phyloP scores from a whole-genome alignment of 768 basidiomycete species.

The Pulveroboletus sp. region DNA sequence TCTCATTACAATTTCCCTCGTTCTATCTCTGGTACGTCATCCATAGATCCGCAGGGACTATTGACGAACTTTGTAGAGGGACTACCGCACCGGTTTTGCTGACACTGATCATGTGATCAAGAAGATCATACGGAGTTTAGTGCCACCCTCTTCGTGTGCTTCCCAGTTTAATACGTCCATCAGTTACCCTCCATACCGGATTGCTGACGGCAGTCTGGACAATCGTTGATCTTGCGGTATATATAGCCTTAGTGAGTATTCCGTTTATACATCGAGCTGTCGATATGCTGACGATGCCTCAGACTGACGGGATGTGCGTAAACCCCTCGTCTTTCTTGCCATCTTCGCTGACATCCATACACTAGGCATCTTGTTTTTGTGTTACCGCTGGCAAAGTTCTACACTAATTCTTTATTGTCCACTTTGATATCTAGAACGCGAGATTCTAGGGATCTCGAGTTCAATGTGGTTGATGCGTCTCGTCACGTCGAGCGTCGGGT shows the following conservation, averaged over 20 bases:
- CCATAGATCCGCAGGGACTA: neutral
- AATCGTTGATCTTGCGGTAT: slow-evolving; percentile 28
- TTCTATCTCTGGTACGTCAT: slow-evolving; percentile 38
- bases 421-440: slow-evolving; percentile 30
- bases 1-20: slow-evolving; percentile 42
- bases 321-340: neutral
- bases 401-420: slow-evolving; percentile 34
- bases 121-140: slow-evolving; percentile 32
- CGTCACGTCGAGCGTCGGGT: slow-evolving; percentile 19
- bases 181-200: slow-evolving; percentile 40
- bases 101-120: slow-evolving; percentile 37
- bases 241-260: slow-evolving; percentile 19
- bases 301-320: slow-evolving; percentile 23
- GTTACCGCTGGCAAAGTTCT: slow-evolving; percentile 32
- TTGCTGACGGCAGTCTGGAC: slow-evolving; percentile 36
- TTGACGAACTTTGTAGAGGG: slow-evolving; percentile 25
- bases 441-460: slow-evolving; percentile 13
- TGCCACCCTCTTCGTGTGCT: neutral
- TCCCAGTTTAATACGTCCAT: neutral
- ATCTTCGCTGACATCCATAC: neutral
- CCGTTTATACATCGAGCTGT: neutral
- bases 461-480: slow-evolving; percentile 22
- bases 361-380: slow-evolving; percentile 29
- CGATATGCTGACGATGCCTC: slow-evolving; percentile 3
- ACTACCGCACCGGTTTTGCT: slow-evolving; percentile 32